Evolutionary conservation across 2,329 filamentous ascomycete genomes (phyloP), one percentile per base, ranked within the genome.

Genomic region (Verruconis gallopava): DNA sequence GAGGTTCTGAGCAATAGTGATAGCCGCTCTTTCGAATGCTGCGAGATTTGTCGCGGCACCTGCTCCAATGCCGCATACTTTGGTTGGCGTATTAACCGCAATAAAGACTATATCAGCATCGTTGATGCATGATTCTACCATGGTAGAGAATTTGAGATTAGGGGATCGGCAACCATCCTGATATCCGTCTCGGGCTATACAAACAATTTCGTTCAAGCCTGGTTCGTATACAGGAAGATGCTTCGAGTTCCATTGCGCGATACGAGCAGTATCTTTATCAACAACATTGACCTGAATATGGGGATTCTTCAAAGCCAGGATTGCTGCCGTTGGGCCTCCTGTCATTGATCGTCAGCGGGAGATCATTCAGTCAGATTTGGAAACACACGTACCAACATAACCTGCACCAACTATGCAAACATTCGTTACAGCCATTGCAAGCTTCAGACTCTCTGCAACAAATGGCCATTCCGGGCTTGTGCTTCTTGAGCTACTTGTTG

Each of bases 31-130:
- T 56, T 86, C 81, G 21, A 86, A 73, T 5, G 77, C 75, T 1
- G 75, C 75, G 65, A 85, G 74, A 52, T 86, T 79, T 13, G 79
- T 81, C 0, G 81, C 81, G 49, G 69, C 72, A 11, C 80, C 81
- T 3, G 76, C 75, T 37, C 81, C 81, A 15, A 75, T 62, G 43
- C 81, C 81, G 37, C 71, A 73, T 32, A 65, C 72, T 62, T 85
- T 86, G 37, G 81, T 85, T 2, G 81, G 81, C 0, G 82, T 86
- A 57, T 85, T 84, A 49, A 86, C 82, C 6, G 79, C 75, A 44
- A 86, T 73, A 47, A 88, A 72, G 43, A 86, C 72, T 37, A 85
- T 62, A 54, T 86, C 80, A n/a, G 82, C 81, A 47, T 76, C 72
- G 19, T 65, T 57, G 45, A 86, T 79, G 46, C 66, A 68, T 47